Evolutionary conservation across 192 early-diverging fungal species (phyloP), one percentile per base, ranked within the genome.

Genomic region (Backusella sp.): DNA sequence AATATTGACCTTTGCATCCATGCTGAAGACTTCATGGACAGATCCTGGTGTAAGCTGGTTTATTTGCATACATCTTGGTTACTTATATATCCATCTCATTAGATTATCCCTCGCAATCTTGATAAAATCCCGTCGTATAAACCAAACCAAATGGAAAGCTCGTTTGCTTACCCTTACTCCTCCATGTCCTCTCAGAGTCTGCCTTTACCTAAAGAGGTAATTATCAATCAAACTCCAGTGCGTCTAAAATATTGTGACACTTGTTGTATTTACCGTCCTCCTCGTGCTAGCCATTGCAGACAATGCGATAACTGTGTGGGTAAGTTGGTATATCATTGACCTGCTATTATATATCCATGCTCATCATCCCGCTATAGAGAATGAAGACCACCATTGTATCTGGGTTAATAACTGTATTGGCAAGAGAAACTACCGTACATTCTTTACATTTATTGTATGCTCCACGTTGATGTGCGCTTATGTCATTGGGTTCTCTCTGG

Each of bases 321-420:
- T 80, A 82, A 77, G 79, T 81, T 21, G 9, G 8, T 36, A 12
- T 39, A 68, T n/a, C 28, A n/a, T 15, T 15, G 34, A 0, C 32
- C 11, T 34, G 0, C 37, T 75, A 39, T 39, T 44, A 75, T 44
- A 21, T 1, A 34, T 36, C 14, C 6, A 26, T 68, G 9, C 1
- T 37, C 23, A 41, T 12, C 11, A n/a, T 49, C 12, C 14, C 12
- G 26, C 59, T 67, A 34, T 70, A 89, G 92, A 94, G 76, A 88
- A 90, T 73, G 90, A 91, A 73, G 93, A 95, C 80, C 94, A 96
- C 79, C 95, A 98, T 80, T 98, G 97, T 78, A 91, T 94, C n/a
- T 98, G 96, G 96, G 89, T 94, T 9, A 95, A 92, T 79, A 97
- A 95, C 83, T 97, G 96, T 82, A 90, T 98, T 73, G 97, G 97